Percentiles rank a stretch among this genome's conserved stretches.
phyloP scores from a whole-genome alignment of 192 early-diverging fungal species.

The Gaertneriomyces sp. region DNA sequence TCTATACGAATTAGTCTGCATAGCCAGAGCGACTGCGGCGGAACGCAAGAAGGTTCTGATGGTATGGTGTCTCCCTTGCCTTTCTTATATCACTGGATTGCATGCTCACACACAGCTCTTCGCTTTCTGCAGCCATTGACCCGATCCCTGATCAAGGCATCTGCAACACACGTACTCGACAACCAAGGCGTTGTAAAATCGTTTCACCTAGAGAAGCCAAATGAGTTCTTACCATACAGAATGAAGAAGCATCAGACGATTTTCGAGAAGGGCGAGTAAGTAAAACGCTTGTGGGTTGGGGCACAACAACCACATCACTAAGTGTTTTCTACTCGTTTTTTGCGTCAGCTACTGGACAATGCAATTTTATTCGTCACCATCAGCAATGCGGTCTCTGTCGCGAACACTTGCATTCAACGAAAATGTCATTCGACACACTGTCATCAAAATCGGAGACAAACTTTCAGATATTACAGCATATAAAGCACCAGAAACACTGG shows the following conservation, averaged over 20 bases:
- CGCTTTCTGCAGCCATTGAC: neutral
- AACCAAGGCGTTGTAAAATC: slow-evolving; percentile 81
- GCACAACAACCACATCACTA: neutral
- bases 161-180: slow-evolving; percentile 76
- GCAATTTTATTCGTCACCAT: slow-evolving; percentile 45
- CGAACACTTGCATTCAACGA: slow-evolving; percentile 41
- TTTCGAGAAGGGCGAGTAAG: slow-evolving; percentile 32
- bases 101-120: neutral
- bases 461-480: slow-evolving; percentile 32
- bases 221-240: slow-evolving; percentile 64
- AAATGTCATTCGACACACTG: slow-evolving; percentile 45
- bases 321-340: slow-evolving; percentile 2
- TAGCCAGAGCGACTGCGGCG: neutral
- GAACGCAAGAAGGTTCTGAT: neutral
- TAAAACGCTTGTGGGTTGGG: neutral
- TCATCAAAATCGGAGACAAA: slow-evolving; percentile 46
- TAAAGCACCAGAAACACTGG: slow-evolving; percentile 22
- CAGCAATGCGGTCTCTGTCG: slow-evolving; percentile 31
- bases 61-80: neutral
- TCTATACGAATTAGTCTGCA: slow-evolving; percentile 6
- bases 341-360: slow-evolving; percentile 37
- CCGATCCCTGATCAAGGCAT: slow-evolving; percentile 59
- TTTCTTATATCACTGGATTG: neutral
- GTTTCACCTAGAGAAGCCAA: slow-evolving; percentile 62
- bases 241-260: slow-evolving; percentile 85